Evolutionary conservation across 2,329 filamentous ascomycete species (phyloP).

Genomic region (Sarocladium strictum): DNA sequence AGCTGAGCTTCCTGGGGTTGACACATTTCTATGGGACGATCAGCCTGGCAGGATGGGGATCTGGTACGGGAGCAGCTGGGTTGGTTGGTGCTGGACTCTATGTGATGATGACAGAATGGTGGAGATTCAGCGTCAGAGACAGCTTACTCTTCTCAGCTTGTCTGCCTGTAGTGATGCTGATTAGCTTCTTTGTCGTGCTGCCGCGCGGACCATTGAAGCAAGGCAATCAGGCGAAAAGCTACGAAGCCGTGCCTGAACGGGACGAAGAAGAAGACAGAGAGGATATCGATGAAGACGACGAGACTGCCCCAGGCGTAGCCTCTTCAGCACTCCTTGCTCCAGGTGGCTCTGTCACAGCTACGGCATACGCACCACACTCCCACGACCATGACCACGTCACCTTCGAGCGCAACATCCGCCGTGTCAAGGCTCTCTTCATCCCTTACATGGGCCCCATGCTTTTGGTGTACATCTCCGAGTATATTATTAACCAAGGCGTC

Average conservation of each 20-base stretch:
- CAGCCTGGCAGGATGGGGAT: slow-evolving; percentile 86
- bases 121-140: slow-evolving; percentile 66
- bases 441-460: slow-evolving; percentile 85
- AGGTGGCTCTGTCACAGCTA: slow-evolving; percentile 31
- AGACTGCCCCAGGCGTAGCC: slow-evolving; percentile 24
- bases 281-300: slow-evolving; percentile 24
- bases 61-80: slow-evolving; percentile 84
- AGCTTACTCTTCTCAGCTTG: slow-evolving; percentile 75
- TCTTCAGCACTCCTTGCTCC: slow-evolving; percentile 45
- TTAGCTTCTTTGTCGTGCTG: slow-evolving; percentile 79
- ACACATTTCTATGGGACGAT: slow-evolving; percentile 90
- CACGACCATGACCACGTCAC: not conserved
- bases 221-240: slow-evolving; percentile 37
- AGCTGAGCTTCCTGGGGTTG: slow-evolving; percentile 83
- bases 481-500: slow-evolving; percentile 95
- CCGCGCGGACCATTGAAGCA: slow-evolving; percentile 60
- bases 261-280: slow-evolving; percentile 28
- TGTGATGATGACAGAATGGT: slow-evolving; percentile 74
- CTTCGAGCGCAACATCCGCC: slow-evolving; percentile 47
- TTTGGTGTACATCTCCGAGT: slow-evolving; percentile 91
- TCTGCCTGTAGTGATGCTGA: slow-evolving; percentile 74
- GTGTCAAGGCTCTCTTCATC: slow-evolving; percentile 65
- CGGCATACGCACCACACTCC: slow-evolving; percentile 25
- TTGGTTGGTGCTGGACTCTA: slow-evolving; percentile 84
- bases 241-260: slow-evolving; percentile 44